Conservation (phyloP, 768 basidiomycete genomes). For the Pholiota conissans region DNA sequence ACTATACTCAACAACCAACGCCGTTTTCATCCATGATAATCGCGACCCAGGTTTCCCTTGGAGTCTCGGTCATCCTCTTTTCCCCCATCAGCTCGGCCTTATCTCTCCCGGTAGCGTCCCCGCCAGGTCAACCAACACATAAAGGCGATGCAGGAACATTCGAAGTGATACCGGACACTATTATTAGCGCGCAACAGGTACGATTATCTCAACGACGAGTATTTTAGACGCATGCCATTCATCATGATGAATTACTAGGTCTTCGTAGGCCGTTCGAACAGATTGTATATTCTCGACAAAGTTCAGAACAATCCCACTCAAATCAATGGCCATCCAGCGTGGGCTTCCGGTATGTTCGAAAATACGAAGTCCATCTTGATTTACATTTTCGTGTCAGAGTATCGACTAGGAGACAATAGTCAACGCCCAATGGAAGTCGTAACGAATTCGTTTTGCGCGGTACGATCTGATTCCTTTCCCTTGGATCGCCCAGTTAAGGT, state of each 20-base stretch:
- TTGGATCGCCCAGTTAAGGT: too few species aligned
- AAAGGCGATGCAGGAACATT: slow-evolving; percentile 52
- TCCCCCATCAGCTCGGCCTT: slow-evolving; percentile 5
- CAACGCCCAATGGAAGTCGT: slow-evolving; percentile 73
- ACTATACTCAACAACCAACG: too few species aligned
- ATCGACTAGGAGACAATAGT: slow-evolving; percentile 49
- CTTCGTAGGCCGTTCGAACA: slow-evolving; percentile 46
- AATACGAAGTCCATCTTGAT: not conserved
- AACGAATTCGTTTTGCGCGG: slow-evolving; percentile 83
- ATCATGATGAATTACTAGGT: slow-evolving; percentile 32
- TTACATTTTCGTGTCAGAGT: slow-evolving; percentile 35
- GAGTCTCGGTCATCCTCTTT: not conserved
- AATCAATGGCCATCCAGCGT: slow-evolving; percentile 68
- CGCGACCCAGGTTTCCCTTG: too few species aligned
- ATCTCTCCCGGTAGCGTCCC: not conserved
- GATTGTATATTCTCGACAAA: slow-evolving; percentile 71
- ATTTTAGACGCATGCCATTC: not conserved
- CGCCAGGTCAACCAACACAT: slow-evolving; percentile 49
- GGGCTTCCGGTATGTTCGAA: slow-evolving; percentile 53
- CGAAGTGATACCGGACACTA: slow-evolving; percentile 62
- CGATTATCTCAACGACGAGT: slow-evolving; percentile 8
- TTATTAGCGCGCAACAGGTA: slow-evolving; percentile 75
- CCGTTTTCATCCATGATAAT: too few species aligned
- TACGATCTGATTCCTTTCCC: slow-evolving; percentile 28
- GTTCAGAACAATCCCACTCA: slow-evolving; percentile 66